phyloP scores from a whole-genome alignment of 1,284 basidiomycete species.

The Schizophyllum amplum region DNA sequence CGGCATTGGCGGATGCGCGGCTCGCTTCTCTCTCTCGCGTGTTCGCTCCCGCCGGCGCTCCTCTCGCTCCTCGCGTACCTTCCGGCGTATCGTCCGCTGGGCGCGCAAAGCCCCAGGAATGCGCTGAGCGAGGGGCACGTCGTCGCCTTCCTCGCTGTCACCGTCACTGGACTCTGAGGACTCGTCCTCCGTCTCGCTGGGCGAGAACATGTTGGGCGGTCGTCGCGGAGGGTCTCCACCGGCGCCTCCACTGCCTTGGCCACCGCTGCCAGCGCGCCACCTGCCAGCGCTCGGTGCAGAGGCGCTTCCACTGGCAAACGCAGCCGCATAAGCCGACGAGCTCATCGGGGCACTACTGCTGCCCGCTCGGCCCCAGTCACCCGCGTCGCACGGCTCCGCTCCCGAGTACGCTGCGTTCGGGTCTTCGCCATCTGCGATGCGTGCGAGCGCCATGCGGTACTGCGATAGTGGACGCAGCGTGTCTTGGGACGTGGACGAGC shows the following conservation, averaged over 20 bases:
- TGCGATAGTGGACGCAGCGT: not conserved
- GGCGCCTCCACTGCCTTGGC: not conserved
- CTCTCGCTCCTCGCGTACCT: conserved; percentile 62
- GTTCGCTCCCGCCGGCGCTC: conserved; percentile 44
- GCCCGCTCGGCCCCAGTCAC: not conserved
- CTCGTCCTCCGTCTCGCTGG: conserved; percentile 10
- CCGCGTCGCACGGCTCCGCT: not conserved
- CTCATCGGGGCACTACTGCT: not conserved
- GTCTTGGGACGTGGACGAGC: not conserved
- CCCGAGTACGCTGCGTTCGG: not conserved
- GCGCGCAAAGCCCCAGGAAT: conserved; percentile 73
- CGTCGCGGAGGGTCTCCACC: not conserved
- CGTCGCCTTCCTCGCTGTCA: conserved; percentile 41
- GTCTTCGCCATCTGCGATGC: not conserved
- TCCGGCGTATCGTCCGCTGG: conserved; percentile 65
- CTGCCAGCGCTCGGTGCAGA: not conserved
- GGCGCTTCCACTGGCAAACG: not conserved
- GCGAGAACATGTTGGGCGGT: conserved; percentile 7
- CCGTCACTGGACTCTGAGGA: not conserved
- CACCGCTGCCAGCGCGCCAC: not conserved
- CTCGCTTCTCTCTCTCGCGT: conserved; percentile 13
- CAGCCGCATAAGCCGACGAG: not conserved
- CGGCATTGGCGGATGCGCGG: not conserved
- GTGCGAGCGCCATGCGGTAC: not conserved
- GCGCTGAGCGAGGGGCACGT: conserved; percentile 68